Evolutionary conservation across 495 filamentous ascomycete genomes (phyloP).

Genomic region (Neurospora sp.): DNA sequence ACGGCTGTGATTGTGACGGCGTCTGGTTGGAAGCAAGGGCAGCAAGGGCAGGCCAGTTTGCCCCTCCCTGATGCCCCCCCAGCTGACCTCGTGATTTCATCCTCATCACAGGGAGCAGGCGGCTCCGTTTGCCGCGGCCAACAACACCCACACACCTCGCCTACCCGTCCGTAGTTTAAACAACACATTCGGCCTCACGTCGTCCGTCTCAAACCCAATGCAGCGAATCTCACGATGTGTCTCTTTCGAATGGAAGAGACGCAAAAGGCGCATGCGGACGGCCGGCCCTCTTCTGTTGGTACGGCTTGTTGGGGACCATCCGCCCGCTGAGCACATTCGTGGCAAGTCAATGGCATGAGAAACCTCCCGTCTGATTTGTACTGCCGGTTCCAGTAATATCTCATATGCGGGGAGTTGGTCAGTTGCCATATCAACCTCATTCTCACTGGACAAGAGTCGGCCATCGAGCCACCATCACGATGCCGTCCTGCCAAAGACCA

Average conservation of each 20-base stretch:
- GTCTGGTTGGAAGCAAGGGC: slow-evolving; percentile 4
- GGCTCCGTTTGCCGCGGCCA: slow-evolving; percentile 19
- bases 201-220: not conserved
- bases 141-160: not conserved
- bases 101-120: slow-evolving; percentile 9
- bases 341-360: not conserved
- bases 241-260: not conserved
- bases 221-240: not conserved
- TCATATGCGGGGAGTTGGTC: not conserved
- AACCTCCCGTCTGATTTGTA: not conserved
- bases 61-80: slow-evolving; percentile 4
- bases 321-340: not conserved
- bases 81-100: slow-evolving; percentile 25
- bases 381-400: not conserved
- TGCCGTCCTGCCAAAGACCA: not conserved
- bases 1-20: slow-evolving; percentile 12
- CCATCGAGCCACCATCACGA: not conserved
- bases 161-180: not conserved
- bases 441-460: not conserved
- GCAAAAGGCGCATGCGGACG: not conserved
- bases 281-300: not conserved
- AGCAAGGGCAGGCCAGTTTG: not conserved
- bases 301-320: not conserved
- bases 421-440: not conserved
- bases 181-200: not conserved